Evolutionary conservation across 345 rosid genomes (phyloP).

Genomic region (Aquilaria sinensis): DNA sequence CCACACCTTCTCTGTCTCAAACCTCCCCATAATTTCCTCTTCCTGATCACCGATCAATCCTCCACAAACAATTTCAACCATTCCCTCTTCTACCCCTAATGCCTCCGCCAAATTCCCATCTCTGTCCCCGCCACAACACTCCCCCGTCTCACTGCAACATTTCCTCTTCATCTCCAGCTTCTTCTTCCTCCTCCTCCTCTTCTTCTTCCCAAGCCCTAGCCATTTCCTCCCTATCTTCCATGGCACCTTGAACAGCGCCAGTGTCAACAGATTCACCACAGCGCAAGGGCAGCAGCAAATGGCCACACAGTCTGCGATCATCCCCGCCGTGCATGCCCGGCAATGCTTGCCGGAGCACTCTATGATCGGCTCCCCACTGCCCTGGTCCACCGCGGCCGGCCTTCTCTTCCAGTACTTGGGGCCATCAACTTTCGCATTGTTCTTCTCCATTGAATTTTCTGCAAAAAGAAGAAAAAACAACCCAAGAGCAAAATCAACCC

Average conservation of each 20-base stretch:
- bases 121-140: neutral
- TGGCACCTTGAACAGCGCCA: slow-evolving; percentile 54
- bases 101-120: neutral
- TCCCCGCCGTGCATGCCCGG: slow-evolving; percentile 53
- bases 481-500: no score
- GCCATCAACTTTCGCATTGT: slow-evolving; percentile 19
- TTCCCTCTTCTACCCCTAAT: slow-evolving; percentile 4
- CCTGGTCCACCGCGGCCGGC: slow-evolving; percentile 14
- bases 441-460: slow-evolving; percentile 27
- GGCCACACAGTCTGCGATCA: slow-evolving; percentile 64
- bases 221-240: slow-evolving; percentile 50
- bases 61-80: slow-evolving; percentile 31
- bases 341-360: slow-evolving; percentile 55
- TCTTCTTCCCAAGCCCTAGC: slow-evolving; percentile 33
- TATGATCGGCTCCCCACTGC: slow-evolving; percentile 18
- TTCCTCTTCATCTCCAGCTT: slow-evolving; percentile 19
- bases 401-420: slow-evolving; percentile 6
- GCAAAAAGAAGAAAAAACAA: neutral
- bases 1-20: slow-evolving; percentile 66
- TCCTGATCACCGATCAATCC: slow-evolving; percentile 14
- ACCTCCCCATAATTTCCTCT: slow-evolving; percentile 26
- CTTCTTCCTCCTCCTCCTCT: slow-evolving; percentile 18
- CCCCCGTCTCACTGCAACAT: neutral
- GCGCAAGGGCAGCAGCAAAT: slow-evolving; percentile 76
- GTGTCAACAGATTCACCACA: slow-evolving; percentile 39